Conservation (phyloP, 805 yeast genomes). For the Saccharomyces mikatae region DNA sequence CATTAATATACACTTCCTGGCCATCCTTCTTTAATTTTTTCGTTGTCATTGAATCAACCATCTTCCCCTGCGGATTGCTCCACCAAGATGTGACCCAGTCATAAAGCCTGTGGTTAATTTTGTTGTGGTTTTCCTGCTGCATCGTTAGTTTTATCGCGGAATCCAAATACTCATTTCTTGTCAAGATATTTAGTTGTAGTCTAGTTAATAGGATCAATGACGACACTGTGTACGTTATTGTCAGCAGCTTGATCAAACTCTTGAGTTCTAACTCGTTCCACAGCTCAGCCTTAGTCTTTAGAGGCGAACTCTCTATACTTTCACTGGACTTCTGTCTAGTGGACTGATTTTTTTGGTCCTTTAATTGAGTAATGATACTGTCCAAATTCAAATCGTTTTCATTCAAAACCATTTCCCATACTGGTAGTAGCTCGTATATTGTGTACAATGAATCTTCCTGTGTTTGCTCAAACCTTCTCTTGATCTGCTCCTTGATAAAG, state of each 20-base stretch:
- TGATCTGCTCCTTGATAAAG: slow-evolving; percentile 58
- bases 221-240: slow-evolving; percentile 60
- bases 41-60: background rate
- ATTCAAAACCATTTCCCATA: slow-evolving; percentile 40
- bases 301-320: slow-evolving; percentile 2
- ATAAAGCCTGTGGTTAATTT: slow-evolving; percentile 34
- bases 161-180: slow-evolving; percentile 77
- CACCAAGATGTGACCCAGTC: slow-evolving; percentile 7
- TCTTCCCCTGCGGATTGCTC: background rate
- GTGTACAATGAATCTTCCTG: slow-evolving; percentile 86
- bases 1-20: slow-evolving; percentile 44
- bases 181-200: slow-evolving; percentile 78
- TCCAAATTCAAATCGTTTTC: slow-evolving; percentile 22
- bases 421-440: slow-evolving; percentile 72
- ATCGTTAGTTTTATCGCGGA: slow-evolving; percentile 63
- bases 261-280: slow-evolving; percentile 78
- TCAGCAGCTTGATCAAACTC: slow-evolving; percentile 64
- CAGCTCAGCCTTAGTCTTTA: slow-evolving; percentile 51
- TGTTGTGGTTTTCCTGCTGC: slow-evolving; percentile 12
- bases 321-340: slow-evolving; percentile 1
- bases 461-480: slow-evolving; percentile 80
- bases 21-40: slow-evolving; percentile 14
- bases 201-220: slow-evolving; percentile 71
- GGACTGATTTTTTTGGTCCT: slow-evolving; percentile 14
- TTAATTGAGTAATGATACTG: slow-evolving; percentile 19